Base-by-base conservation (phyloP, 768 basidiomycete genomes). In the Chalciporus piperatus region DNA sequence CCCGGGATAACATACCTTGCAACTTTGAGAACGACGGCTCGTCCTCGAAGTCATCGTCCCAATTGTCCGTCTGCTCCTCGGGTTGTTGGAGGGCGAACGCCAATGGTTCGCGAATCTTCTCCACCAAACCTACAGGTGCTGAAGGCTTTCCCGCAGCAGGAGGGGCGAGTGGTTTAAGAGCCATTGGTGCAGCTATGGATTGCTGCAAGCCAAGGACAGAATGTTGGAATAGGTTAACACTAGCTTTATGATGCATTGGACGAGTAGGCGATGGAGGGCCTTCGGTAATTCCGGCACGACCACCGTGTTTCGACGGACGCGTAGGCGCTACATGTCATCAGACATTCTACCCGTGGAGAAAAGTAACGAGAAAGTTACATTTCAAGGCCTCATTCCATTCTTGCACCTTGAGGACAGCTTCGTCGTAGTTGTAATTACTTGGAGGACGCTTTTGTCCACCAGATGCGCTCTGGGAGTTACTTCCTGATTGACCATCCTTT, bases 381-480 rank as follows among this genome's bases (percentile, higher is more conserved):
- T 91, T 93, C 51, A 98, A 74, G 1, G 95, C 96, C 67, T 98
- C 92, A 62, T 99, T 99, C 95, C 96, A 99, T 69, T 98, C 92
- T 69, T 98, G 96, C 22, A 99, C 96, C 66, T 91, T 85, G 59
- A 92, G 76, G 30, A 99, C 91, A 17, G 90, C 93, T 62, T 98
- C 92, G 57, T 98, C 93, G 61, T 87, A 97, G 63, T 91, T 91
- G 65, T 89, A 92, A 62, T 90, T 93, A 62, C 84, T 85, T 45
- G 74, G 51, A 12, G 85, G 83, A n/a, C 80, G 74, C 50, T 68
- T 71, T 44, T 58, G 70, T 61, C 48, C 58, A 41, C 41, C 69
- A 56, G 52, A 74, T 63, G 54, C 74, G 67, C 48, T 65, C 66
- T 52, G 71, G 66, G 50, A 66, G 63, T 73, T 67, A 60, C 59